phyloP scores from a whole-genome alignment of 2,329 filamentous ascomycete genomes.

The Xylariomycetidae sp. region DNA sequence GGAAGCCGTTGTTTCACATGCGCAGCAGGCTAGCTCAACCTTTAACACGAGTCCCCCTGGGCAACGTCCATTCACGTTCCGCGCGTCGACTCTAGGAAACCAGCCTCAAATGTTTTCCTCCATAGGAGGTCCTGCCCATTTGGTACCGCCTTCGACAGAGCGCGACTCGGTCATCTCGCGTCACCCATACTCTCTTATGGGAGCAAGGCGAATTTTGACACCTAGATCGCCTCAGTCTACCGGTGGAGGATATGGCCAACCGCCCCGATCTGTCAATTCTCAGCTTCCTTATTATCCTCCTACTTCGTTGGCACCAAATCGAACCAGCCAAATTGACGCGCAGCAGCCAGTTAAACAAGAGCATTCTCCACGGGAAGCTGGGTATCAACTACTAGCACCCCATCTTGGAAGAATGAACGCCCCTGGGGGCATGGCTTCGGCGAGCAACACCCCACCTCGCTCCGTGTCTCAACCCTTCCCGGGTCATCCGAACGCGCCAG shows the following conservation, averaged over 20 bases:
- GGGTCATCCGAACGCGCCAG: conserved; percentile 12
- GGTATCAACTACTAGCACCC: too few species aligned
- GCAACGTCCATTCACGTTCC: conserved; percentile 17
- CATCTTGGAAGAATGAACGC: too few species aligned
- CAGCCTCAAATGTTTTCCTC: conserved; percentile 17
- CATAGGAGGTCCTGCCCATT: conserved; percentile 14
- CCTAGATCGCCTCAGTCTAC: conserved; percentile 54
- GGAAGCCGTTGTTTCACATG: conserved; percentile 12
- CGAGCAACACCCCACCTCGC: conserved; percentile 17
- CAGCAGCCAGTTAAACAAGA: too few species aligned
- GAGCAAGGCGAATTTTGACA: conserved; percentile 47
- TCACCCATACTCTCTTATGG: conserved; percentile 27
- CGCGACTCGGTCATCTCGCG: conserved; percentile 26
- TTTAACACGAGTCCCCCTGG: conserved; percentile 21
- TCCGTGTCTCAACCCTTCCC: conserved; percentile 23
- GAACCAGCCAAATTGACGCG: too few species aligned
- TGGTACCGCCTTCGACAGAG: conserved; percentile 23
- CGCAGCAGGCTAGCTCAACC: conserved; percentile 11
- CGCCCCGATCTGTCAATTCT: conserved; percentile 23
- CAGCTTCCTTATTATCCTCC: conserved; percentile 23
- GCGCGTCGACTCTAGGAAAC: conserved; percentile 14
- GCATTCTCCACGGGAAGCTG: too few species aligned
- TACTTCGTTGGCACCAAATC: too few species aligned
- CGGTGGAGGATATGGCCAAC: conserved; percentile 37
- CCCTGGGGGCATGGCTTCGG: conserved; percentile 14